Evolutionary conservation across 2,329 filamentous ascomycete genomes (phyloP).

Genomic region (Colletotrichum incanum): DNA sequence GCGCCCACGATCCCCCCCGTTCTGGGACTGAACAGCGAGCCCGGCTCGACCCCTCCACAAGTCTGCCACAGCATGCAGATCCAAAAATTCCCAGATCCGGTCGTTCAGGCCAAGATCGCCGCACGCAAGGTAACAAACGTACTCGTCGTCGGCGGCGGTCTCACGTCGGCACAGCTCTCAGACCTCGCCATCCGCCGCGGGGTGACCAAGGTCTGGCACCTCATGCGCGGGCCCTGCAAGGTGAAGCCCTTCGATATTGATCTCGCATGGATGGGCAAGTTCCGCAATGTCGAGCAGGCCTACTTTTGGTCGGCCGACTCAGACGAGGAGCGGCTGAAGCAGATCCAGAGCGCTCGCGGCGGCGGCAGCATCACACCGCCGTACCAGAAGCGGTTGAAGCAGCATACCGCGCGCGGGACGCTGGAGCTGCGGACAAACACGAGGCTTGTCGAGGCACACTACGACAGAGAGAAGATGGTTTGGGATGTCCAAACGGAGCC

Average conservation of each 20-base stretch:
- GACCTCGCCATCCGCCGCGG: slow-evolving; percentile 77
- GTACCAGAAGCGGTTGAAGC: slow-evolving; percentile 77
- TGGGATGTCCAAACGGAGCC: slow-evolving; percentile 68
- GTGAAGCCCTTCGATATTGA: slow-evolving; percentile 86
- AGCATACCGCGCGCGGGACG: slow-evolving; percentile 67
- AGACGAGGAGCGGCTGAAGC: slow-evolving; percentile 77
- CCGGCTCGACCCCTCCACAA: slow-evolving; percentile 53
- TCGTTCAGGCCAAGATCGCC: slow-evolving; percentile 68
- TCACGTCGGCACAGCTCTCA: slow-evolving; percentile 82
- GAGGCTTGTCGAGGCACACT: slow-evolving; percentile 65
- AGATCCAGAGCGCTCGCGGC: slow-evolving; percentile 76
- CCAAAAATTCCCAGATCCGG: slow-evolving; percentile 68
- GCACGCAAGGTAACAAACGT: slow-evolving; percentile 70
- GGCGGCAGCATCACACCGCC: slow-evolving; percentile 84
- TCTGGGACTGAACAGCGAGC: slow-evolving; percentile 50
- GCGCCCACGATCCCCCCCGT: slow-evolving; percentile 64
- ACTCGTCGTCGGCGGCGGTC: slow-evolving; percentile 81
- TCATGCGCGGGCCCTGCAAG: slow-evolving; percentile 73
- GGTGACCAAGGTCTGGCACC: slow-evolving; percentile 77
- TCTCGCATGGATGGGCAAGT: slow-evolving; percentile 86
- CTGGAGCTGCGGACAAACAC: slow-evolving; percentile 73
- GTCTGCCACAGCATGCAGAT: slow-evolving; percentile 78
- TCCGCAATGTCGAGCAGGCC: slow-evolving; percentile 83
- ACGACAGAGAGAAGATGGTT: slow-evolving; percentile 59
- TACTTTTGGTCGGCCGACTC: slow-evolving; percentile 84